A percentile compares a stretch with the other conserved stretches of the same genome.
phyloP scores from a whole-genome alignment of 495 filamentous ascomycete genomes.

The Podospora pseudopauciseta region DNA sequence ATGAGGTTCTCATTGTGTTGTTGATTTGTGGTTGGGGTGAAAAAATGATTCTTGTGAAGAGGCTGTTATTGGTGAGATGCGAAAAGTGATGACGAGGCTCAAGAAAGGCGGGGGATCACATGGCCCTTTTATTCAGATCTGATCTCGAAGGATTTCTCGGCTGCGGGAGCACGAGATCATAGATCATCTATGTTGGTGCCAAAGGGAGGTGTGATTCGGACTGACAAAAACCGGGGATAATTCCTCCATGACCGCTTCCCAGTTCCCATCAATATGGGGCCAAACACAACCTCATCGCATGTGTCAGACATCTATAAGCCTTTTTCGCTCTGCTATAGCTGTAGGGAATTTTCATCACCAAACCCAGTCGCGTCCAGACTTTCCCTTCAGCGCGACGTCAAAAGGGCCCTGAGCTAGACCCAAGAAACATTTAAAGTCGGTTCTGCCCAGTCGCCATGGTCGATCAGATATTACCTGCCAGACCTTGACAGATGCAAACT shows the following conservation, averaged over 20 bases:
- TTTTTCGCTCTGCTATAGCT: not conserved
- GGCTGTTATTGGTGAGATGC: not conserved
- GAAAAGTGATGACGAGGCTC: not conserved
- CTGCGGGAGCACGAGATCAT: not conserved
- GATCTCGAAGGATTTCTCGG: not conserved
- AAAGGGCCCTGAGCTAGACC: not conserved
- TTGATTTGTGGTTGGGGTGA: not conserved
- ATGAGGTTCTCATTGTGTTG: not conserved
- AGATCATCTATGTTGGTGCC: not conserved
- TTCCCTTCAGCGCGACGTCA: not conserved
- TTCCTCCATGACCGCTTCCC: not conserved
- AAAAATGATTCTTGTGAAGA: not conserved
- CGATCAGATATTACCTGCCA: slow-evolving; percentile 5
- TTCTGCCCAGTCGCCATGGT: slow-evolving; percentile 7
- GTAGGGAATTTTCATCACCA: not conserved
- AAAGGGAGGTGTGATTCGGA: not conserved
- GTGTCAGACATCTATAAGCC: not conserved
- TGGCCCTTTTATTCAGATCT: not conserved
- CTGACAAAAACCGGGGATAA: not conserved
- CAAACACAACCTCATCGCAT: not conserved
- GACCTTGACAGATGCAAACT: not conserved
- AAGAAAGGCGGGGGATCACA: not conserved
- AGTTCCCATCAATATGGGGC: not conserved
- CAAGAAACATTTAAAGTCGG: slow-evolving; percentile 4
- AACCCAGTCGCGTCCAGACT: not conserved